phyloP scores from a whole-genome alignment of 345 rosid genomes.

The Gossypium mustelinum region DNA sequence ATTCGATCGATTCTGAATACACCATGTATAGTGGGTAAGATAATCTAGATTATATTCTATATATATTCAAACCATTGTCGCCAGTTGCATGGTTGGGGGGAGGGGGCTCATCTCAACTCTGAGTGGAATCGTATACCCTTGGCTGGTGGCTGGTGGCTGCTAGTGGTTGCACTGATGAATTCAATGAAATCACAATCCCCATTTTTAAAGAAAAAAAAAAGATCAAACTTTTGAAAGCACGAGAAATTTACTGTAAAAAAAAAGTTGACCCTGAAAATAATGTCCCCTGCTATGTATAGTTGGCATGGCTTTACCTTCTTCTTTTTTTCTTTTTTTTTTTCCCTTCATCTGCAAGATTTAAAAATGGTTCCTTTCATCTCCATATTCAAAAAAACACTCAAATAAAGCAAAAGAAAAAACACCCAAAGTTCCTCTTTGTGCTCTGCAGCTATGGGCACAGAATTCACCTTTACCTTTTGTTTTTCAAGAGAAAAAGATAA shows the following conservation, averaged over 20 bases:
- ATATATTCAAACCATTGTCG: not conserved
- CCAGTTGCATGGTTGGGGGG: not conserved
- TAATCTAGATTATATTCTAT: too few species aligned
- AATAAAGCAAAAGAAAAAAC: not conserved
- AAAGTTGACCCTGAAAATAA: not conserved
- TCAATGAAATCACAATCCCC: slow-evolving; percentile 1
- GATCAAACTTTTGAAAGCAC: slow-evolving; percentile 11
- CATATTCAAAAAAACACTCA: not conserved
- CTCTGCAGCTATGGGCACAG: not conserved
- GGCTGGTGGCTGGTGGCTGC: not conserved
- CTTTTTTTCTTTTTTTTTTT: not conserved
- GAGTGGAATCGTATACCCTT: not conserved
- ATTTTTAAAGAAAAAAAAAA: not conserved
- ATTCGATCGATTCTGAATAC: too few species aligned
- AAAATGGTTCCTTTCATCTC: not conserved
- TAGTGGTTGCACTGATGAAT: not conserved
- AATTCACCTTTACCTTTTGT: slow-evolving; percentile 22
- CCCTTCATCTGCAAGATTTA: slow-evolving; percentile 3
- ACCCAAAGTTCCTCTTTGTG: slow-evolving; percentile 7
- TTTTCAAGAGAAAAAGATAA: not conserved
- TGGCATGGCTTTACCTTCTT: not conserved
- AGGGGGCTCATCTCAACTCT: not conserved
- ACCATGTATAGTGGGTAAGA: too few species aligned
- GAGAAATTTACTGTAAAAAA: not conserved
- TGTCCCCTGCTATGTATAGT: not conserved